Percentiles rank a stretch among this genome's conserved stretches.
Conservation (phyloP, 805 yeast genomes). For the Candida peoriensis region DNA sequence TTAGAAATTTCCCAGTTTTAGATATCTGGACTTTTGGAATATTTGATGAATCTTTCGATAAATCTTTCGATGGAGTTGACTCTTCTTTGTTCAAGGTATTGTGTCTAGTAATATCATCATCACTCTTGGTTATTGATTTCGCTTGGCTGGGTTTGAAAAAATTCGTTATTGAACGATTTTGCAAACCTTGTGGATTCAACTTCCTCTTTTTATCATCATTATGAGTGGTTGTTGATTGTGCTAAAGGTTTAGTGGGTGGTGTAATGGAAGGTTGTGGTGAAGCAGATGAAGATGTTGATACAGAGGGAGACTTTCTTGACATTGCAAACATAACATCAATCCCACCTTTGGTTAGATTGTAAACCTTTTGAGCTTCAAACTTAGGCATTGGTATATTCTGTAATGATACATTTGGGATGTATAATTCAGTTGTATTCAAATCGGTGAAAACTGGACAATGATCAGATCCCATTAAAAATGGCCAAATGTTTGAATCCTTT, state of each 20-base stretch:
- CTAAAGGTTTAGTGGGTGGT: background rate
- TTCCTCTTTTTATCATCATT: slow-evolving; percentile 3
- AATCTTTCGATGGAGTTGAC: slow-evolving; percentile 1
- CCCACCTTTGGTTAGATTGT: slow-evolving; percentile 33
- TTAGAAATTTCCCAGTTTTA: slow-evolving; percentile 15
- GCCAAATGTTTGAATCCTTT: slow-evolving; percentile 50
- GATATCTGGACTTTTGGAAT: slow-evolving; percentile 3
- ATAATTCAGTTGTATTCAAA: slow-evolving; percentile 28
- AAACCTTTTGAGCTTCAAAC: slow-evolving; percentile 51
- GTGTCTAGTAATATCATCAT: background rate
- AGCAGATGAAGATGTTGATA: slow-evolving; percentile 1
- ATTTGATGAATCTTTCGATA: background rate
- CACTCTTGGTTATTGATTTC: background rate
- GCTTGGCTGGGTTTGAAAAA: slow-evolving; percentile 10
- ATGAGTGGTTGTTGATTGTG: background rate
- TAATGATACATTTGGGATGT: background rate
- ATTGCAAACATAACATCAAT: slow-evolving; percentile 32
- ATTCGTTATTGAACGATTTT: slow-evolving; percentile 8
- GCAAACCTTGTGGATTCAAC: slow-evolving; percentile 10
- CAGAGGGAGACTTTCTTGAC: slow-evolving; percentile 11
- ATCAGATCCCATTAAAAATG: slow-evolving; percentile 77
- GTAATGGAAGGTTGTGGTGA: slow-evolving; percentile 3
- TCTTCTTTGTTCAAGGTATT: background rate
- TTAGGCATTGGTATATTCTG: slow-evolving; percentile 25
- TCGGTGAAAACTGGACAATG: slow-evolving; percentile 91